A percentile compares a stretch with the other conserved stretches of the same genome.
Conservation (phyloP, 352 stramenopile genomes). For the Elongisporangium prolatum region DNA sequence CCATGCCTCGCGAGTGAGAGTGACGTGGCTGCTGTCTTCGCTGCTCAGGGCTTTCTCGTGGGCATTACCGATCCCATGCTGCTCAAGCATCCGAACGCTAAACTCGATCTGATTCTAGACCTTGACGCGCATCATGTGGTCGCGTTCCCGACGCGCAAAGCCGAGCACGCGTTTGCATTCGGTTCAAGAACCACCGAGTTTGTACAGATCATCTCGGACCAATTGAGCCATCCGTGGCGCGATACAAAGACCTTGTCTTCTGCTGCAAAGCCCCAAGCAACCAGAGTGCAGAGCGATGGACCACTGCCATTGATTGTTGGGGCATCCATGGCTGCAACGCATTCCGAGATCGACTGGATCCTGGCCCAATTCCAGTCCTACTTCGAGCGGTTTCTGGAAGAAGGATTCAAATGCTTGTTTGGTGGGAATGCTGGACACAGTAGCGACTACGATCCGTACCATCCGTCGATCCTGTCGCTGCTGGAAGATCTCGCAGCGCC, state of each 20-base stretch:
- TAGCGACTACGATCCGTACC: constrained; percentile 22
- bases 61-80: constrained; percentile 49
- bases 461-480: constrained; percentile 38
- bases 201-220: constrained; percentile 17
- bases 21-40: constrained; percentile 14
- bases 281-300: neutral
- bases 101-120: constrained; percentile 60
- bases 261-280: neutral
- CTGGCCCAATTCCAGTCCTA: constrained; percentile 54
- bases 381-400: constrained; percentile 54
- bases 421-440: constrained; percentile 5
- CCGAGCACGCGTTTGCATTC: constrained; percentile 48
- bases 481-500: constrained; percentile 48
- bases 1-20: constrained; percentile 37
- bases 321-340: constrained; percentile 12
- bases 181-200: constrained; percentile 35
- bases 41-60: constrained; percentile 36
- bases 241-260: neutral
- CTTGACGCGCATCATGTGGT: constrained; percentile 48
- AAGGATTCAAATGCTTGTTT: constrained; percentile 26
- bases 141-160: constrained; percentile 42
- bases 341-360: constrained; percentile 56
- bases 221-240: neutral
- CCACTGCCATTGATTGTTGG: constrained; percentile 1
- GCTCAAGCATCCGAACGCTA: constrained; percentile 37